Evolutionary conservation across 257 asterid genomes (phyloP).

Genomic region (Plectranthus barbatus): DNA sequence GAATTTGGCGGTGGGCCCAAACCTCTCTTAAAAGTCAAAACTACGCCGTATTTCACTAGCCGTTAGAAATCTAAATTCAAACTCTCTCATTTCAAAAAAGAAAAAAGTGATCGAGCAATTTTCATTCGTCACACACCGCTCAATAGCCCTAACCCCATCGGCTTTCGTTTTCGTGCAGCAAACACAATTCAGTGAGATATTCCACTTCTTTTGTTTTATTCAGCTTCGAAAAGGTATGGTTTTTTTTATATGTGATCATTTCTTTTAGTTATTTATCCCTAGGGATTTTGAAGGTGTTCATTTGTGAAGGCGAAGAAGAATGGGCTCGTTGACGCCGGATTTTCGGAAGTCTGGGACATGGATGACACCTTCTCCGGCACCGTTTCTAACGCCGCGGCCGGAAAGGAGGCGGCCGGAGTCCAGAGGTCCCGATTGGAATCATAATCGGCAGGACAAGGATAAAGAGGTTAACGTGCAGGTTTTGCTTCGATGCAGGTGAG

Average conservation of each 20-base stretch:
- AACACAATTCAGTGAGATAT: neutral
- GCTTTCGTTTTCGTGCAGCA: neutral
- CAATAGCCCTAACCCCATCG: slow-evolving; percentile 11
- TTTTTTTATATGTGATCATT: neutral
- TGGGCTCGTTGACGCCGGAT: slow-evolving; percentile 64
- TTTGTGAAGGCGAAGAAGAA: slow-evolving; percentile 3
- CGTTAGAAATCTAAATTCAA: slow-evolving; percentile 18
- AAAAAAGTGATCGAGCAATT: neutral
- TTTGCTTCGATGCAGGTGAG: slow-evolving; percentile 80
- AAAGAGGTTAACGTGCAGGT: slow-evolving; percentile 79
- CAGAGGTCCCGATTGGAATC: slow-evolving; percentile 46
- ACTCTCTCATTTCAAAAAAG: slow-evolving; percentile 1
- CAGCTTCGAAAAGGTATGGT: neutral
- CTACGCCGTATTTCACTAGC: slow-evolving; percentile 19
- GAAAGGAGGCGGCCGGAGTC: slow-evolving; percentile 64
- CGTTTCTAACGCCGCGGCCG: slow-evolving; percentile 68
- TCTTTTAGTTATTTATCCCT: neutral
- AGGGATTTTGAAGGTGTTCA: neutral
- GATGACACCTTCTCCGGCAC: slow-evolving; percentile 62
- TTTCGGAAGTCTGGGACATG: slow-evolving; percentile 46
- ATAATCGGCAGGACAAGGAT: slow-evolving; percentile 45
- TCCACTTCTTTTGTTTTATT: neutral
- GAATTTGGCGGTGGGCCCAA: slow-evolving; percentile 14
- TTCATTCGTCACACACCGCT: neutral
- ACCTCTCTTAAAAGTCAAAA: neutral